Conservation (phyloP, 805 yeast species). For the Wickerhamiella kurtzmanii region DNA sequence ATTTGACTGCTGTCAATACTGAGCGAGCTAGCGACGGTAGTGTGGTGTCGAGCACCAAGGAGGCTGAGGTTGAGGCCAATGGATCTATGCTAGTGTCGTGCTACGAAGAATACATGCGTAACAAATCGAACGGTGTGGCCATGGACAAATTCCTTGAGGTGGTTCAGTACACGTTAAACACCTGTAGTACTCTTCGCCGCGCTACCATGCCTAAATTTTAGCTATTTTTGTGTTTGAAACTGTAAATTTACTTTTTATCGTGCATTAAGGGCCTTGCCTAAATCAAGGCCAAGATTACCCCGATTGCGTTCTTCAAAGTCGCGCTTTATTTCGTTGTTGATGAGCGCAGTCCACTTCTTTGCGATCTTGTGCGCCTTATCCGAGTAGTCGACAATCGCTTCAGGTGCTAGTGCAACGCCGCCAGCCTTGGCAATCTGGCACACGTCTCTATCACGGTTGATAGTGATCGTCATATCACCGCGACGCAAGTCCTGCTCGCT, state of each 20-base stretch:
- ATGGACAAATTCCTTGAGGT: slow-evolving; percentile 46
- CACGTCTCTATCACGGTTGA: slow-evolving; percentile 80
- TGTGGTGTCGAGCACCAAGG: slow-evolving; percentile 21
- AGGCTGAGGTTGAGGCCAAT: slow-evolving; percentile 42
- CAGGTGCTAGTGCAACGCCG: slow-evolving; percentile 70
- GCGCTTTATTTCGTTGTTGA: slow-evolving; percentile 39
- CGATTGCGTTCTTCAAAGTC: slow-evolving; percentile 40
- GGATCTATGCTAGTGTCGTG: slow-evolving; percentile 30
- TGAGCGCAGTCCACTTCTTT: slow-evolving; percentile 47
- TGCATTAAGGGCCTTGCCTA: slow-evolving; percentile 23
- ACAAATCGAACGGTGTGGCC: slow-evolving; percentile 26
- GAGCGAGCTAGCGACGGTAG: slow-evolving; percentile 5
- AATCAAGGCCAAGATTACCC: slow-evolving; percentile 23
- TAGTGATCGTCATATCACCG: slow-evolving; percentile 71
- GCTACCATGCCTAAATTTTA: background rate
- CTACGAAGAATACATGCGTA: slow-evolving; percentile 26
- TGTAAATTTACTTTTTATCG: slow-evolving; percentile 9
- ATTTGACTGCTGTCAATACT: slow-evolving; percentile 23
- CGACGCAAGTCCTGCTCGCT: slow-evolving; percentile 66
- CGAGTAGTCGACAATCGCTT: slow-evolving; percentile 52
- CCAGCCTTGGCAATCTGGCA: slow-evolving; percentile 88
- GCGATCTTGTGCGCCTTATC: slow-evolving; percentile 53
- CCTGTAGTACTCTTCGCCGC: slow-evolving; percentile 33
- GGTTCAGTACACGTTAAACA: slow-evolving; percentile 44
- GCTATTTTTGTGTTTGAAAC: background rate